Conservation (phyloP, 2,329 filamentous ascomycete genomes). For the Xylaria sp. region DNA sequence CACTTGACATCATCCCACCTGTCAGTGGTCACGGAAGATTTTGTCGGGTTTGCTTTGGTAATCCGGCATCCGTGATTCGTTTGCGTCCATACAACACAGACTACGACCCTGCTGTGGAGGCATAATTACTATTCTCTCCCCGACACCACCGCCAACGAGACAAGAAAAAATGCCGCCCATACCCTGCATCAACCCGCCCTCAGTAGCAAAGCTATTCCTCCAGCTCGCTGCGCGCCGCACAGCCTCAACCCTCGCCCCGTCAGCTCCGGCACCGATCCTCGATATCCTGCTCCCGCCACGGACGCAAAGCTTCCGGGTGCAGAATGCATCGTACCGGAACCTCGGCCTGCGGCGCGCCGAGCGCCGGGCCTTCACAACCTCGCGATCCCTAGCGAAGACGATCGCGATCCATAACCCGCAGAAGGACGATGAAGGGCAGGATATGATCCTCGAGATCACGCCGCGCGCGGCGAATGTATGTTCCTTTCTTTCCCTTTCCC, state of each 20-base stretch:
- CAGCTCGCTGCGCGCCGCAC: constrained; percentile 28
- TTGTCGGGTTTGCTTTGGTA: too few species aligned
- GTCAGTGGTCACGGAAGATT: neutral
- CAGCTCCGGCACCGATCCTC: constrained; percentile 30
- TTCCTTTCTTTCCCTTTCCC: neutral
- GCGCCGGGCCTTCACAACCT: constrained; percentile 8
- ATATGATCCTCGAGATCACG: constrained; percentile 78
- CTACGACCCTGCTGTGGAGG: neutral
- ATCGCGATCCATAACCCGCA: constrained; percentile 63
- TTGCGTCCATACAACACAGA: too few species aligned
- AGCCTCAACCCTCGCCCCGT: constrained; percentile 16
- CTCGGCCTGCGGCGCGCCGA: too few species aligned
- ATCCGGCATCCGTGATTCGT: too few species aligned
- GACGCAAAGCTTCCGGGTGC: constrained; percentile 24
- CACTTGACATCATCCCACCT: constrained; percentile 28
- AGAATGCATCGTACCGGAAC: constrained; percentile 25
- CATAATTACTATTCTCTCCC: constrained; percentile 20
- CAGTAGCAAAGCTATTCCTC: constrained; percentile 31
- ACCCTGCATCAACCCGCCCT: constrained; percentile 36
- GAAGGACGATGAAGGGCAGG: constrained; percentile 75
- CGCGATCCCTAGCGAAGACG: constrained; percentile 35
- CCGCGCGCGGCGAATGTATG: constrained; percentile 71
- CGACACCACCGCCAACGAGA: neutral
- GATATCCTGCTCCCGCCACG: constrained; percentile 32
- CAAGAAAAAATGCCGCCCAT: constrained; percentile 19